Evolutionary conservation across 2,329 filamentous ascomycete species (phyloP), one percentile per base, ranked within the genome.

Genomic region (Bisporella sp.): DNA sequence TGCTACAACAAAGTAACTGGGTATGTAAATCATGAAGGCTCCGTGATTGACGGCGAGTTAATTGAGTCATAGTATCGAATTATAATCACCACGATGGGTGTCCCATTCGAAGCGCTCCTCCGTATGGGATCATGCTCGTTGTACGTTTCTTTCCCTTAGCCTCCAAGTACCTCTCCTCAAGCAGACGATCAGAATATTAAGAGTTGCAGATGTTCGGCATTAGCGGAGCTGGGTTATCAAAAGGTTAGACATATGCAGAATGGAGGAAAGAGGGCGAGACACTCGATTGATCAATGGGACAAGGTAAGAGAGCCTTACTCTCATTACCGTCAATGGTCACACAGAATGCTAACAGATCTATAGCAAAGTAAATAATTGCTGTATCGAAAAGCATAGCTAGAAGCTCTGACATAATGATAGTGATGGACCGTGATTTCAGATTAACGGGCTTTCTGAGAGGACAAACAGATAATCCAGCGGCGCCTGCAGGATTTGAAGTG

Each of bases 371-470:
- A 46, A 31, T 28, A 30, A 30, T 33, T 2, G 30, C 13, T 11
- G n/a, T 39, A 48, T 12, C 37, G 1, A 11, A 11, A 7, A 12
- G 13, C 9, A 41, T 21, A 12, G 7, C 31, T 29, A 39, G 47
- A 12, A 33, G 32, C 35, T 41, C 57, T 63, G 47, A 64, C 53
- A 42, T 7, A 13, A 37, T 13, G 33, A 32, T 41, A 71, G 69
- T 71, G 69, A 70, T 71, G 68, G 67, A 69, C 50, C 65, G 69
- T 41, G 69, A 71, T 51, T 57, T 66, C 46, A 66, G 69, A 53
- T 62, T 71, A 57, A 71, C 69, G 11, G 68, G 69, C 48, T 63
- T 47, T 33, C 55, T 68, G 52, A 64, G 69, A 56, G 69, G 69
- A 45, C 69, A 71, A 56, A 66, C 63, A 33, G 68, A 69, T 50